Base-by-base conservation (phyloP, 345 rosid genomes). In the Bruguiera parviflora region DNA sequence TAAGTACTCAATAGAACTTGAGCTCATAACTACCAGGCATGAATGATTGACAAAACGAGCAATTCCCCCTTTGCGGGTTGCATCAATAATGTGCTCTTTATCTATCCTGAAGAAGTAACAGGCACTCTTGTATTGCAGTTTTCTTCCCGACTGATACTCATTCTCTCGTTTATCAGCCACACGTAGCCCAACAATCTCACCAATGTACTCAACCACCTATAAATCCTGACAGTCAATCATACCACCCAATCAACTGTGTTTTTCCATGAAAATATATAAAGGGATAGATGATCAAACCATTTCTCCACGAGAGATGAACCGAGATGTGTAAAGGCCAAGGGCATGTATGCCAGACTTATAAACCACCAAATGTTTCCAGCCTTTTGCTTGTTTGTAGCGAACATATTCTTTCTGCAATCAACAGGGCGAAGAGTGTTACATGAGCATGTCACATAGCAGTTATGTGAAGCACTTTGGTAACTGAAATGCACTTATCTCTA, bases 21-120 rank as follows among this genome's bases (percentile, higher is more conserved):
- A 47, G 20, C 63, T 46, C 31, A 57, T 13, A 32, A 67, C 69
- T 83, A 85, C 89, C 89, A 58, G 77, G 75, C 87, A 85, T 3
- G 89, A 85, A 76, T 83, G 89, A 62, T 85, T 83, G 75, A 83
- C 89, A 81, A 85, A 85, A 53, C 89, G 87, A 33, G 87, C 87
- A 73, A 85, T 85, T 2, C 87, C 87, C 53, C 87, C 89, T 58
- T 79, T 83, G 31, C 78, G 69, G 27, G 89, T 83, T 27, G 89
- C 87, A 72, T 85, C 89, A 35, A 85, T 85, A 46, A 85, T 81
- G 69, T 83, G 84, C 70, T 85, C 89, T 76, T 81, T 81, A 60
- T 85, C 89, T 63, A 85, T 85, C 77, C 83, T 85, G 78, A 85
- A 85, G 72, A 85, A 85, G 73, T 85, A 83, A 64, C 87, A 85